These are phyloP conservation scores for Trametes maxima DNA, from an alignment of 768 basidiomycete species.

Conservation along the genomic window DNA sequence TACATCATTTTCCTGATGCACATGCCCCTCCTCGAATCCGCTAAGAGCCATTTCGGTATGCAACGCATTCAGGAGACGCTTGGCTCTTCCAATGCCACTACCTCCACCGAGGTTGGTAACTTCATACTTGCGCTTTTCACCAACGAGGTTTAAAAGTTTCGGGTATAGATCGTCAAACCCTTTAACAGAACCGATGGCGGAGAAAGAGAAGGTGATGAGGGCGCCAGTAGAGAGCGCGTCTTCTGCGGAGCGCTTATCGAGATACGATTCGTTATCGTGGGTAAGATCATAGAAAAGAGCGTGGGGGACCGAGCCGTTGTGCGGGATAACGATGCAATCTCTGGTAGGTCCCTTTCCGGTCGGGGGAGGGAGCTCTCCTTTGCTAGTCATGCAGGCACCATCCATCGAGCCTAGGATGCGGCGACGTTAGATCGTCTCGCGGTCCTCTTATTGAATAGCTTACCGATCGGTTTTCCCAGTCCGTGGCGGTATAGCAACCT, in stretches of 20 bases:
- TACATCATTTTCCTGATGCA: slow-evolving; percentile 95
- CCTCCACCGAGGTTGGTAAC: slow-evolving; percentile 50
- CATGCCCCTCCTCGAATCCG: slow-evolving; percentile 89
- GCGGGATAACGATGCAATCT: slow-evolving; percentile 71
- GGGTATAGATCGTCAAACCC: slow-evolving; percentile 98
- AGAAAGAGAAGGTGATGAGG: slow-evolving; percentile 87
- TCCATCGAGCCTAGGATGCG: slow-evolving; percentile 83
- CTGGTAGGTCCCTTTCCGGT: slow-evolving; percentile 81
- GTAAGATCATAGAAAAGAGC: slow-evolving; percentile 95
- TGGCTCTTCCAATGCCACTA: slow-evolving; percentile 43
- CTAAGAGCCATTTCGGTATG: slow-evolving; percentile 92
- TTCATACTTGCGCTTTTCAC: slow-evolving; percentile 81
- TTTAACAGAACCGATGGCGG: slow-evolving; percentile 90
- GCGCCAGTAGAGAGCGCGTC: slow-evolving; percentile 95
- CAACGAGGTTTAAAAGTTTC: slow-evolving; percentile 87
- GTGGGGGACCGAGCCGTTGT: slow-evolving; percentile 88
- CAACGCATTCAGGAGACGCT: slow-evolving; percentile 77
- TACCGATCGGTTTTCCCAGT: slow-evolving; percentile 90
- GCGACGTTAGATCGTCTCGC: neutral
- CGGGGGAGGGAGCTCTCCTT: slow-evolving; percentile 78
- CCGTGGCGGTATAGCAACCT: slow-evolving; percentile 88
- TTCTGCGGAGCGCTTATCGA: slow-evolving; percentile 90
- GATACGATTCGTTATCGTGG: slow-evolving; percentile 94
- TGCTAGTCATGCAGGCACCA: slow-evolving; percentile 73
- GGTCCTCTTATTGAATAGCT: slow-evolving; percentile 23